Evolutionary conservation across 345 rosid genomes (phyloP).

Genomic region (Alliaria petiolata): DNA sequence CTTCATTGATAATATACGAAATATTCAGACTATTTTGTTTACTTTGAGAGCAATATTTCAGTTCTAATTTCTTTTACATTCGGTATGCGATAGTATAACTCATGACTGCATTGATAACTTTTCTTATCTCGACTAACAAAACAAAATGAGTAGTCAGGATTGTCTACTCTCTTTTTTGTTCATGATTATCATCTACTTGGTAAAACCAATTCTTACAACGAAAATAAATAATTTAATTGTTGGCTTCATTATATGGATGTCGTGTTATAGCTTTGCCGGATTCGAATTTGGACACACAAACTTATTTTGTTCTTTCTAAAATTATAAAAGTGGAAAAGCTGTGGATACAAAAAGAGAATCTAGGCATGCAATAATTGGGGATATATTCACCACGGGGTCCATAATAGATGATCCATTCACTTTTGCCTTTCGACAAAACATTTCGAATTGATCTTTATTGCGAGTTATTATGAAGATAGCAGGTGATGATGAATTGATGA

Average conservation of each 20-base stretch:
- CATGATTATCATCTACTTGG: background rate
- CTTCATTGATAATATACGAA: too few relatives aligned
- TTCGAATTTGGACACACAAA: background rate
- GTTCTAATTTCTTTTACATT: too few relatives aligned
- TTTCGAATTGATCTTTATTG: background rate
- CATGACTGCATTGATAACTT: background rate
- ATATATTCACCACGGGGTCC: constrained; percentile 14
- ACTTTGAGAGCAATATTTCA: too few relatives aligned
- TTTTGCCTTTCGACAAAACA: background rate
- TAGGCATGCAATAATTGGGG: constrained; percentile 9
- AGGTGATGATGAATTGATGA: constrained; percentile 15
- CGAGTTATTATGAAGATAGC: background rate
- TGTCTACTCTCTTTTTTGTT: too few relatives aligned
- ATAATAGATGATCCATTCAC: constrained; percentile 13
- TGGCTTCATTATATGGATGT: background rate
- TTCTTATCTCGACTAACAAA: background rate
- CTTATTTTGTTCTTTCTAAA: background rate
- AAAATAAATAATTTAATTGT: background rate
- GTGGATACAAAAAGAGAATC: background rate
- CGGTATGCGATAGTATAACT: background rate
- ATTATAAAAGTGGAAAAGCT: background rate
- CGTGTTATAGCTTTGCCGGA: background rate
- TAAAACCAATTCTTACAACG: background rate
- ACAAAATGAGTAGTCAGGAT: background rate
- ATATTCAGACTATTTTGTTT: too few relatives aligned